A percentile compares a stretch with the other conserved stretches of the same genome.
phyloP scores from a whole-genome alignment of 202 grass and related monocot species.

The Zoysia matrella region DNA sequence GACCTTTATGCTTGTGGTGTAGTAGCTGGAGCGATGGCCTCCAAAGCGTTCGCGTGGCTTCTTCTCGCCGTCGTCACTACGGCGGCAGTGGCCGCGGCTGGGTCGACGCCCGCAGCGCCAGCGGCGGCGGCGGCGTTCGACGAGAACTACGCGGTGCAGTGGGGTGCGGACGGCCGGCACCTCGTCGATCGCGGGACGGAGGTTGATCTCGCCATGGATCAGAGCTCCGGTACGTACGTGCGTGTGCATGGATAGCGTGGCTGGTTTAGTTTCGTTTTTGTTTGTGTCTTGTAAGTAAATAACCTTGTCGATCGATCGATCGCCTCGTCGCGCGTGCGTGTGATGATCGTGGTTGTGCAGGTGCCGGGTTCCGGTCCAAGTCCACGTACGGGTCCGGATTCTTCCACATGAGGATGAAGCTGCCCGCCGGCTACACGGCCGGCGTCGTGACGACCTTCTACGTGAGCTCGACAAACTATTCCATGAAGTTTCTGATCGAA shows the following conservation, averaged over 20 bases:
- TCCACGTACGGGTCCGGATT: slow-evolving; percentile 55
- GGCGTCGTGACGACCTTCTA: slow-evolving; percentile 74
- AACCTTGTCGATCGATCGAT: too few species aligned
- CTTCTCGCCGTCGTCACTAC: neutral
- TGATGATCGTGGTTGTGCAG: slow-evolving; percentile 28
- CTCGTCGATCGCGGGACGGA: slow-evolving; percentile 33
- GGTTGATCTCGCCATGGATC: slow-evolving; percentile 64
- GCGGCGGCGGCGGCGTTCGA: slow-evolving; percentile 35
- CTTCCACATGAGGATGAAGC: slow-evolving; percentile 70
- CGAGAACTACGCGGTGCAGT: slow-evolving; percentile 57
- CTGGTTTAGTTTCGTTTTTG: neutral
- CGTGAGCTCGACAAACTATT: slow-evolving; percentile 28
- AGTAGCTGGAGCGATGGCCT: slow-evolving; percentile 1
- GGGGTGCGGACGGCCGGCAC: slow-evolving; percentile 51
- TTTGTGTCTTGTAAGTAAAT: neutral
- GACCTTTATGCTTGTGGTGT: neutral
- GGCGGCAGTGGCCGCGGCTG: neutral
- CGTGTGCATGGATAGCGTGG: neutral
- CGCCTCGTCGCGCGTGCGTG: too few species aligned
- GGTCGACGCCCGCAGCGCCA: too few species aligned
- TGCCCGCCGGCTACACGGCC: slow-evolving; percentile 57
- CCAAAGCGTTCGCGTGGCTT: slow-evolving; percentile 19
- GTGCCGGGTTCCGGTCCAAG: slow-evolving; percentile 70
- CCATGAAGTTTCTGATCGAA: too few species aligned
- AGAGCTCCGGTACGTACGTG: slow-evolving; percentile 52